Evolutionary conservation across 805 yeast species (phyloP), one percentile per base, ranked within the genome.

Genomic region (Pichia deserticola): DNA sequence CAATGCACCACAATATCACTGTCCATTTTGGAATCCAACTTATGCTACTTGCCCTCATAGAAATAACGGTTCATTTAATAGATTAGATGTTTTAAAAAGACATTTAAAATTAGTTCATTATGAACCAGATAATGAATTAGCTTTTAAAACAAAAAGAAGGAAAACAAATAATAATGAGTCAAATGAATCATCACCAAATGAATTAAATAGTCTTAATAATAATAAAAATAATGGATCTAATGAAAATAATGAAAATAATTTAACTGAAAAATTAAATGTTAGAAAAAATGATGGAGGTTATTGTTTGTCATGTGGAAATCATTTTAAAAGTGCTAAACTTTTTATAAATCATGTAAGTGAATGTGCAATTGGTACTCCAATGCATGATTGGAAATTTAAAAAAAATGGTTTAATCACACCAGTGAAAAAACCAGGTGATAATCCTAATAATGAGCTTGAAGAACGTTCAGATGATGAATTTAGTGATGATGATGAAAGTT

Each of bases 81-180:
- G 93, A 42, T 66, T 84, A 52, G 93, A 86, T 59, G 90, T 86
- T 33, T 68, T 85, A 54, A 85, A 85, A 56, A 72, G 93, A 42
- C 93, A 86, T 64, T 67, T 86, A 49, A 72, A 78, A 47, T 70
- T 85, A 39, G 88, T 85, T 40, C 93, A 86, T 64, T 82, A 74
- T 60, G 80, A 78, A 34, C 79, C 71, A 46, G 52, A 45, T 40
- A 20, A 33, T 12, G 44, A 37, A 6, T 36, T 28, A 6, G 7
- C 27, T 30, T 41, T 40, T 30, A 44, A 44, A 28, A 15, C 36
- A 8, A 44, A 36, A 29, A n/a, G 43, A 27, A 27, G 27, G 13
- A 33, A 37, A 20, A 40, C 11, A 12, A 41, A 20, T 12, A 30
- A 12, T 20, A 15, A 7, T 25, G 5, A 6, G 4, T n/a, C n/a